These are phyloP conservation scores for Penicillium argentinense DNA, from an alignment of 495 filamentous ascomycete genomes.

Conservation along the genomic window DNA sequence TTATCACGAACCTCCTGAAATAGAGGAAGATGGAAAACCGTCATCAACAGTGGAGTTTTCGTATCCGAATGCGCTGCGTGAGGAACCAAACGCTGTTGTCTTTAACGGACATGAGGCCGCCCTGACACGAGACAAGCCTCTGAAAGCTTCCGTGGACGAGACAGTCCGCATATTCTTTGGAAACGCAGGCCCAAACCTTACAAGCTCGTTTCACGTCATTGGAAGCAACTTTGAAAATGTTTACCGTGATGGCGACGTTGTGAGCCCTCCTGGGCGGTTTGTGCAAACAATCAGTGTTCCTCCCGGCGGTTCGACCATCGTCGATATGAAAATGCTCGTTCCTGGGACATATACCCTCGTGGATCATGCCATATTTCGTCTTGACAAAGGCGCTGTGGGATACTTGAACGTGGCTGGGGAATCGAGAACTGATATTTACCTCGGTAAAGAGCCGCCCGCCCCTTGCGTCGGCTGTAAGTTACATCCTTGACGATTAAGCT, in stretches of 20 bases:
- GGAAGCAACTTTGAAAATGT: constrained; percentile 14
- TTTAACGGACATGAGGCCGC: constrained; percentile 18
- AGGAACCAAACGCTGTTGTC: constrained; percentile 17
- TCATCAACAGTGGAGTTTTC: constrained; percentile 10
- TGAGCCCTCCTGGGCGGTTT: constrained; percentile 15
- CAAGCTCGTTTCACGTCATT: constrained; percentile 24
- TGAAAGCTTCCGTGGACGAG: constrained; percentile 14
- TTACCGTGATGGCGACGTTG: constrained; percentile 18
- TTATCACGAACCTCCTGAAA: constrained; percentile 24
- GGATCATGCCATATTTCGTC: constrained; percentile 21
- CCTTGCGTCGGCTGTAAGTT: constrained; percentile 22
- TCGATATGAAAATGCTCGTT: constrained; percentile 20
- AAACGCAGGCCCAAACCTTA: constrained; percentile 20
- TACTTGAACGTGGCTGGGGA: constrained; percentile 18
- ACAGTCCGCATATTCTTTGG: constrained; percentile 20
- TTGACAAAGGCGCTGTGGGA: constrained; percentile 18
- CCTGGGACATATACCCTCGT: constrained; percentile 22
- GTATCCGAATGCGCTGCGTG: constrained; percentile 19
- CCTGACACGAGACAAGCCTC: constrained; percentile 12
- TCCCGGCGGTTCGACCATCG: constrained; percentile 13
- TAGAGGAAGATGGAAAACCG: constrained; percentile 12
- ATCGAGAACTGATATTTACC: constrained; percentile 8
- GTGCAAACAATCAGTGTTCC: constrained; percentile 14
- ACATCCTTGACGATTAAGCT: constrained; percentile 1
- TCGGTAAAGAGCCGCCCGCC: constrained; percentile 10